Evolutionary conservation across 2,329 filamentous ascomycete species (phyloP), one percentile per base, ranked within the genome.

Genomic region (Zymoseptoria brevis): DNA sequence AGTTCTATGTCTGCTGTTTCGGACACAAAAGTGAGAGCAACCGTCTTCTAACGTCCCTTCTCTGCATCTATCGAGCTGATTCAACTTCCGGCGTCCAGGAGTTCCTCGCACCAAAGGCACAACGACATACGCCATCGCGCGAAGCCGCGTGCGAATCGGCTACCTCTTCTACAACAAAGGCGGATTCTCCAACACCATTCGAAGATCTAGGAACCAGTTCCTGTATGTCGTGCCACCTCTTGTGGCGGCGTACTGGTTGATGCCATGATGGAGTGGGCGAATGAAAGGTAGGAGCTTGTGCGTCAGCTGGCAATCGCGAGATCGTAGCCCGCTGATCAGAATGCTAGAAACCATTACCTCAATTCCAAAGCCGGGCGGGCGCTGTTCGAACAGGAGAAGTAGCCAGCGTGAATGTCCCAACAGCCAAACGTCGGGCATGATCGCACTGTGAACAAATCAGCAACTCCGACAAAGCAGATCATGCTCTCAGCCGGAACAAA

Each of bases 191-290:
- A 55, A 60, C 48, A 50, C 51, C 8, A 19, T 60, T 26, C 41
- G 58, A 21, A 53, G 58, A 51, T 54, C 50, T 29, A 30, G 55
- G 53, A 52, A 57, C 50, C 55, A 60, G 29, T 45, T 60, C 55
- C 22, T 57, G 30, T 54, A 60, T 48, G 56, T 60, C 30, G 45
- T 57, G 45, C 55, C 58, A 19, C 41, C 58, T 24, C 22, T 60
- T 22, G 9, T 60, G 24, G 51, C 41, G 22, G 55, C 51, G 26
- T 55, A 57, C 30, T 29, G 35, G 35, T 6, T 57, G 51, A 55
- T n/a, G n/a, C n/a, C n/a, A n/a, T n/a, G n/a, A n/a, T 57, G 58
- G 13, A 55, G 41, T 55, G 58, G 58, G 50, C 58, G 22, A 41
- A 57, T 22, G 26, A 60, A 11, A 53, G 55, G 58, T 55, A 53